Base-by-base conservation (phyloP, 202 grass and related monocot genomes). In the Bolboschoenoplectus hybrid region DNA sequence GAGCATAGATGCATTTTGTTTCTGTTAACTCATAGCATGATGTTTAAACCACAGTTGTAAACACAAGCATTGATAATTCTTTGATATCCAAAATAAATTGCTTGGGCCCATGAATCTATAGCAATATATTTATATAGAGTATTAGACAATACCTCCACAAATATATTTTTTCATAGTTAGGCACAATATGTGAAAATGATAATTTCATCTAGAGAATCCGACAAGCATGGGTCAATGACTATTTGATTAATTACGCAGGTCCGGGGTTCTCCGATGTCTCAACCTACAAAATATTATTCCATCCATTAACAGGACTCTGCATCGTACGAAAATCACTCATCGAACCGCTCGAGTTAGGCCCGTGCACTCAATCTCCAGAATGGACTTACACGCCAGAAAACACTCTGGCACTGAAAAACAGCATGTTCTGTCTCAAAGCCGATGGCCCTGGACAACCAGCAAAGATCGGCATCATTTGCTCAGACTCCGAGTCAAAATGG, bases 271-370 rank as follows among this genome's bases (percentile, higher is more conserved):
- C 85, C 2, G 81, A 90, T 45, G 58, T 80, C 9, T 38, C 65
- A 74, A 80, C 87, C 38, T 95, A 94, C 89, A 60, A 35, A 8
- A 67, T 85, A 78, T 66, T 95, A 45, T 95, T 98, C 89, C 96
- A 98, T 85, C 93, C 93, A 72, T 82, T 73, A 9, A 90, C 91
- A 7, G 96, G 93, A 32, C 85, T 73, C 68, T 95, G 96, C 80
- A 87, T 92, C 53, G 4, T 69, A 36, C 88, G 84, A 36, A 75
- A 67, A 20, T 85, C 92, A 38, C n/a, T 69, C 19, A 1, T 81
- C 5, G 56, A 40, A 46, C 70, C 74, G 44, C 82, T 92, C 8
- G 81, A 89, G 87, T 85, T 98, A 11, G 91, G 96, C 0, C 73
- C 89, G 9, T 98, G 96, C 91, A 43, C 14, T n/a, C 43, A 88